Evolutionary conservation across 2,329 filamentous ascomycete genomes (phyloP), one percentile per base, ranked within the genome.

Genomic region (Daldinia eschscholtzii): DNA sequence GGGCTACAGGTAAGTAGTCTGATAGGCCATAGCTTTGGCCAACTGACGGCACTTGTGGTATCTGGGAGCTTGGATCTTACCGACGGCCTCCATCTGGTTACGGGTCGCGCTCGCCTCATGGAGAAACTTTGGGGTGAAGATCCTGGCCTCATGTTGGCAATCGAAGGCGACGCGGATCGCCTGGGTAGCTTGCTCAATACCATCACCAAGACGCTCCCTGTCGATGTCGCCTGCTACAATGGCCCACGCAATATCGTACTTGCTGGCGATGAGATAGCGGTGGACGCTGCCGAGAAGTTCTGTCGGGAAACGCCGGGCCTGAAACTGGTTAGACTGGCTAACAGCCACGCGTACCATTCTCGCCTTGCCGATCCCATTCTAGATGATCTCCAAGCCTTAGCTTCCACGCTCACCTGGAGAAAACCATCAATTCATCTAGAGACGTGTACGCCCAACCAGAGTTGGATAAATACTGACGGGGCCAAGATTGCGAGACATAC

Each of bases 11-110:
- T 80, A 1, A 70, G 72, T 3, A 74, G 76, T 1, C 46, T 82
- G 6, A 63, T 83, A 7, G 81, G 81, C 0, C 81, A 83, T 63
- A 81, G 79, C 59, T 78, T 83, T 46, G 81, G 81, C 5, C 73
- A 83, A 61, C 64, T 82, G 0, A 79, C 80, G 0, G 81, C 80
- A 1, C 65, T 82, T 2, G 75, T 73, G 13, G 70, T 82, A 0
- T 76, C 79, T 3, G 80, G 80, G 0, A 70, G 66, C 0, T 68
- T 82, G 1, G 72, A 72, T 2, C 60, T 82, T 0, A 6, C 68
- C 1, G 79, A 82, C 50, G 68, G 70, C 1, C 18, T 83, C 7
- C 77, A 66, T 13, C 26, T 80, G 3, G 68, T 81, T 6, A 70
- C 72, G 1, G 72, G 59, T 0, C 73, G 82, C 10, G 81, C 81